Percentiles rank a stretch among this genome's conserved stretches.
Conservation (phyloP, 169 alveolate genomes). For the Plasmodium knowlesi region DNA sequence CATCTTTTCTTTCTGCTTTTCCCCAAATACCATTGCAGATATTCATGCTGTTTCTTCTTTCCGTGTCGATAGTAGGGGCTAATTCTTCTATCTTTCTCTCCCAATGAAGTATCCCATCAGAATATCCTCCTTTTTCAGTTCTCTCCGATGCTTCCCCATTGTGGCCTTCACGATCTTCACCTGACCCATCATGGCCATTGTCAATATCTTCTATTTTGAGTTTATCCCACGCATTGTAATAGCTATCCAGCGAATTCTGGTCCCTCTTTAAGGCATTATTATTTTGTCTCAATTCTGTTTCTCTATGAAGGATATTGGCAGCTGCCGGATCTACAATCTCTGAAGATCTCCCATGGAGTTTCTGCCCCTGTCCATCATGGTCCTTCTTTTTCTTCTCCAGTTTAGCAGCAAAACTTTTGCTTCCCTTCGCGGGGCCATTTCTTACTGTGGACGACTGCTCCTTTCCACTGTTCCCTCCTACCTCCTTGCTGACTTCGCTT, state of each 20-base stretch:
- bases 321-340: not conserved
- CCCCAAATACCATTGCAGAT: not conserved
- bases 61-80: not conserved
- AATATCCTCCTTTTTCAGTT: not conserved
- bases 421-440: no score
- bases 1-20: not conserved
- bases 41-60: not conserved
- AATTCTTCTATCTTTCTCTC: not conserved
- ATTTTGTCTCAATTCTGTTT: not conserved
- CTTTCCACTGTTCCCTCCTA: not conserved
- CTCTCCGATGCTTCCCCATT: not conserved
- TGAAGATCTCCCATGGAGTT: not conserved
- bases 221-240: slow-evolving; percentile 66
- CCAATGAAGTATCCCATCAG: not conserved
- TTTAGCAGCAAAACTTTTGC: not conserved
- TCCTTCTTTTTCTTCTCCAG: not conserved
- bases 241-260: slow-evolving; percentile 42
- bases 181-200: not conserved
- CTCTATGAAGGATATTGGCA: not conserved
- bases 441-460: not conserved
- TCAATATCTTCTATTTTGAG: slow-evolving; percentile 35
- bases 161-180: not conserved
- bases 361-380: not conserved
- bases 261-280: slow-evolving; percentile 39
- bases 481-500: slow-evolving; percentile 31